Evolutionary conservation across 2,329 filamentous ascomycete species (phyloP), one percentile per base, ranked within the genome.

Genomic region (Neonectria faginata): DNA sequence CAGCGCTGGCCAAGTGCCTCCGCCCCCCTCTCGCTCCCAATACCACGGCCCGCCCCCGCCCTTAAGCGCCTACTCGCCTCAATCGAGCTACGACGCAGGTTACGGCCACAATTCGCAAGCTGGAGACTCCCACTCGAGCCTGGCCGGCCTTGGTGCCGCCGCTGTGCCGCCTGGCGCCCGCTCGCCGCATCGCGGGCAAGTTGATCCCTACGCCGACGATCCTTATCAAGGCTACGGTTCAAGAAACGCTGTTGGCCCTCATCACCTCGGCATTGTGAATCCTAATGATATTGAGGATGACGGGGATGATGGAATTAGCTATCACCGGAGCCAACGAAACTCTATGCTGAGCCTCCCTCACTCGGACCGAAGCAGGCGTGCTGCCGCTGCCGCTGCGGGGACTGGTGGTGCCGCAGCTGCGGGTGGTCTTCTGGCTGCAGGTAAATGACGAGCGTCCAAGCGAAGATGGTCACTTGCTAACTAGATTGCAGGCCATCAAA

Each of bases 261-360:
- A 84, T 25, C 77, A 81, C 9, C 79, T 89, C 4, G 86, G 86
- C 42, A 81, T 87, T 2, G 86, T 96, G 64, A 90, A 97, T 75
- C 93, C 94, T 3, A 88, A 92, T 73, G 89, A 90, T 14, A 94
- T 97, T 68, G 87, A 87, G 22, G 94, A 97, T 76, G 94, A 97
- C 74, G 93, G 92, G 29, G 94, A 97, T 73, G 94, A 97, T 76
- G 93, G 91, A 1, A 85, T 96, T 56, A 84, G 86, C 5, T 89
- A 86, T 70, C 80, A 78, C 55, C 79, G 77, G 48, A 76, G 73
- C 42, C 74, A 78, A 76, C 84, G 86, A 64, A 85, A 83, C 68
- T 89, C 91, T 39, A 86, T 90, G 76, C 78, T 91, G 39, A 88
- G 86, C 63, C 79, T 88, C 3, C 83, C 84, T 9, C 80, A 82